Percentiles rank a stretch among this genome's conserved stretches.
Conservation (phyloP, 2,329 filamentous ascomycete species). For the Colletotrichum aenigma region DNA sequence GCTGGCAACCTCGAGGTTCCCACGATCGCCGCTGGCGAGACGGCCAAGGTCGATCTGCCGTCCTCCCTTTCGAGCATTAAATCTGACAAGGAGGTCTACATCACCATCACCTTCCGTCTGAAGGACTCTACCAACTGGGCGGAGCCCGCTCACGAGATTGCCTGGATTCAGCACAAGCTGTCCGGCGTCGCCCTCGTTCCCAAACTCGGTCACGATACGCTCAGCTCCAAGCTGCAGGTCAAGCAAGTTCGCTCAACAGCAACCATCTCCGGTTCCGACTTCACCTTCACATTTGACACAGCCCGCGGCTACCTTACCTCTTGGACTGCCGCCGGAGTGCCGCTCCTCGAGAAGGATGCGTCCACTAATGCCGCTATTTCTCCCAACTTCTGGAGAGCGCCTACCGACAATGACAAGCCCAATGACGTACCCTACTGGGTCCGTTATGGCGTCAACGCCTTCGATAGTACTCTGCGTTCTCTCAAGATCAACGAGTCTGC, state of each 20-base stretch:
- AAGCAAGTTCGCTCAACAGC: conserved; percentile 26
- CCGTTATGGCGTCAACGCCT: conserved; percentile 49
- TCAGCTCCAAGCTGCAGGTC: conserved; percentile 26
- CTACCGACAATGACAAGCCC: conserved; percentile 68
- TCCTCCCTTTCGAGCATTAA: conserved; percentile 28
- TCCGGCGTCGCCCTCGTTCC: conserved; percentile 25
- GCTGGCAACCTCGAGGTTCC: conserved; percentile 46
- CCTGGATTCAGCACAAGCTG: conserved; percentile 56
- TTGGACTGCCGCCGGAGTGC: conserved; percentile 41
- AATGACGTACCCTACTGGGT: conserved; percentile 62
- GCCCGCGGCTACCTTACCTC: conserved; percentile 45
- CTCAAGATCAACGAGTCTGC: conserved; percentile 32
- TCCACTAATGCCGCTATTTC: conserved; percentile 38
- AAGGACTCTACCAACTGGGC: conserved; percentile 54
- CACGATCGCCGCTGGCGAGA: conserved; percentile 40
- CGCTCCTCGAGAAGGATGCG: conserved; percentile 39
- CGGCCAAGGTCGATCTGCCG: conserved; percentile 36
- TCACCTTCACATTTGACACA: conserved; percentile 48
- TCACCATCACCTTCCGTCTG: conserved; percentile 50
- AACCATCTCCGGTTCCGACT: conserved; percentile 35
- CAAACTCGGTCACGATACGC: background rate
- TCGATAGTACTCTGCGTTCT: conserved; percentile 51
- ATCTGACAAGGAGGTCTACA: conserved; percentile 42
- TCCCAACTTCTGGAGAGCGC: conserved; percentile 65
- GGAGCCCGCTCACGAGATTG: conserved; percentile 55